Base-by-base conservation (phyloP, 2,329 filamentous ascomycete species). In the Penicillium oxalicum region DNA sequence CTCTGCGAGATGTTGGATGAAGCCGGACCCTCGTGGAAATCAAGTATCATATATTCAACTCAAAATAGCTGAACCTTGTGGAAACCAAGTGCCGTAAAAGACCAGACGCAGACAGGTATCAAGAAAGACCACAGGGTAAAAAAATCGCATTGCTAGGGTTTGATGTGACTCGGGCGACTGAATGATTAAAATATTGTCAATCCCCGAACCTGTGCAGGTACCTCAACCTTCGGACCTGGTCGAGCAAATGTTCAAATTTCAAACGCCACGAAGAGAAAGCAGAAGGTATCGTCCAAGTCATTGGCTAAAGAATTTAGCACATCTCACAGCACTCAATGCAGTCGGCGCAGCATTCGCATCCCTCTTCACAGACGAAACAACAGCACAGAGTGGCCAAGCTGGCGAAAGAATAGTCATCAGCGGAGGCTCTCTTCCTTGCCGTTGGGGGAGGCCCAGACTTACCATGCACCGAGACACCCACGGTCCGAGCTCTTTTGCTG, bases 311-410 rank as follows among this genome's bases (percentile, higher is more conserved):
- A 45, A 45, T 41, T 59, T 65, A 69, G 53, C 66, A 70, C 60
- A 65, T 60, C 44, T 69, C 66, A 45, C 68, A 74, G 64, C 76
- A 80, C 50, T 78, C 78, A 58, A 77, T 77, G 64, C 79, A 82
- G 4, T 83, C 80, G n/a, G 75, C 70, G 61, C 80, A 83, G 68
- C 80, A 83, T 64, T 83, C 80, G 59, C 81, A 84, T 27, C 77
- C 74, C 66, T 83, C 81, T 61, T 83, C 81, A 59, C 78, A 82
- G 27, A 84, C 72, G 66, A 80, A 84, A 61, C 80, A 83, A 64
- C 81, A 84, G 70, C 80, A 83, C 34, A 84, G 64, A 32, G 71
- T 72, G 41, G 77, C 78, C 42, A 82, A 62, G 67, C 78, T 77
- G 49, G 43, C 24, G 26, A 27, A 34, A 26, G 11, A 18, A 25